These are phyloP conservation scores for Clavaria fumosa DNA, from an alignment of 768 basidiomycete species.

Conservation along the genomic window DNA sequence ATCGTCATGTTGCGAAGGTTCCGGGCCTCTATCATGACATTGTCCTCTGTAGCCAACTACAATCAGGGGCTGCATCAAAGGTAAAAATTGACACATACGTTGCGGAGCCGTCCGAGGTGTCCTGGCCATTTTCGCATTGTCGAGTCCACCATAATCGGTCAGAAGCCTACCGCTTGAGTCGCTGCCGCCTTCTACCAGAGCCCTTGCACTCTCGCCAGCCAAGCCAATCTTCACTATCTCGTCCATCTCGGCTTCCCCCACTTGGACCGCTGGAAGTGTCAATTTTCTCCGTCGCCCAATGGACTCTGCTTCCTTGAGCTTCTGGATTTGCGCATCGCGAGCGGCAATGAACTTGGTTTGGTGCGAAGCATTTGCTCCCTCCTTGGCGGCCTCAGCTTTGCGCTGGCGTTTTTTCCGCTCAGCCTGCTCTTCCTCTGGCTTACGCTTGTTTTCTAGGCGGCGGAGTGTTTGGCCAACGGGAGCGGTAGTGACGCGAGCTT, in stretches of 20 bases:
- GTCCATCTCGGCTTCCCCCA: conserved; percentile 87
- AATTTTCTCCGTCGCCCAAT: conserved; percentile 80
- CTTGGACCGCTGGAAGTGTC: conserved; percentile 76
- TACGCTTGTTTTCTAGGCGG: conserved; percentile 91
- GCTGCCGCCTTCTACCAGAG: conserved; percentile 65
- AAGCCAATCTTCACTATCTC: conserved; percentile 98
- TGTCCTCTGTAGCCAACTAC: conserved; percentile 55
- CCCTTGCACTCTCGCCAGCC: conserved; percentile 78
- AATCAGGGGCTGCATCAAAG: conserved; percentile 1
- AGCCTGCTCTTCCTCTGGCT: conserved; percentile 84
- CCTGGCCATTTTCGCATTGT: conserved; percentile 78
- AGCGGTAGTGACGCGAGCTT: conserved; percentile 71
- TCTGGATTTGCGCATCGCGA: conserved; percentile 94
- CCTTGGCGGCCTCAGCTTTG: conserved; percentile 45
- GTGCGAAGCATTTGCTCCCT: conserved; percentile 40
- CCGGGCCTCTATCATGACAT: conserved; percentile 84
- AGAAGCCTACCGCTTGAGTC: conserved; percentile 77
- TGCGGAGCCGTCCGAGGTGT: conserved; percentile 92
- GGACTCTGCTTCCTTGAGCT: conserved; percentile 92
- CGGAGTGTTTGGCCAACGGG: conserved; percentile 85
- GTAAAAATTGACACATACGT: conserved; percentile 42
- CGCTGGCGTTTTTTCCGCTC: conserved; percentile 84
- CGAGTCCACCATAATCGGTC: conserved; percentile 85
- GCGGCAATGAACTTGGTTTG: conserved; percentile 96
- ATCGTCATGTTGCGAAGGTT: conserved; percentile 91